Evolutionary conservation across 345 rosid species (phyloP), one percentile per base, ranked within the genome.

Genomic region (Iberis pinnata): DNA sequence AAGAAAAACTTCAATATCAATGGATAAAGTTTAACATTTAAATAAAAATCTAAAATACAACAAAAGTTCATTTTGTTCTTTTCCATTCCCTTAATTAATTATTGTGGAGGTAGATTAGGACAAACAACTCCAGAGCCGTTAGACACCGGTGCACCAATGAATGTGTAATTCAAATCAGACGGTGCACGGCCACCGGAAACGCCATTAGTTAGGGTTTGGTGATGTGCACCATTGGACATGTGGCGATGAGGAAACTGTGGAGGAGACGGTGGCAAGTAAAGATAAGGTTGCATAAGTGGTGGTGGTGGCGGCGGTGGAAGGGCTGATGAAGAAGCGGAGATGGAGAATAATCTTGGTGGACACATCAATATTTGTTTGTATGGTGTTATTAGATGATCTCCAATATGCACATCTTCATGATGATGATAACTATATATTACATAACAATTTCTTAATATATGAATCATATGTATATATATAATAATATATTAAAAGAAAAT

Each of bases 301-400:
- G 70, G 74, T 7, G 24, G 78, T 1, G 64, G 71, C 16, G 60
- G 76, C 6, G 27, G 77, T 0, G 69, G 73, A 33, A 42, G 5
- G 41, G 24, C 1, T 5, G 49, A 33, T 35, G 71, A 32, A 70
- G 53, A 20, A 63, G 58, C 8, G 66, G 66, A 20, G 84, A 51
- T 9, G 74, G 95, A 27, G 64, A 72, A 73, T 8, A 77, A 58
- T 58, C 82, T 71, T 27, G 81, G 74, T 19, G 74, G 77, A 46
- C 80, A 78, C 43, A 74, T 65, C 40, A 71, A 66, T 56, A n/a
- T n/a, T n/a, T 89, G 69, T 71, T 82, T 74, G 60, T 58, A 78
- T 36, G 70, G 60, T n/a, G 77, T 40, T 27, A 71, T 80, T 65
- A 53, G 20, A 18, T 87, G n/a, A n/a, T n/a, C 88, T 50, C 70